These are phyloP conservation scores for Ustilago loliicola DNA, from an alignment of 1,284 basidiomycete genomes.

Conservation along the genomic window DNA sequence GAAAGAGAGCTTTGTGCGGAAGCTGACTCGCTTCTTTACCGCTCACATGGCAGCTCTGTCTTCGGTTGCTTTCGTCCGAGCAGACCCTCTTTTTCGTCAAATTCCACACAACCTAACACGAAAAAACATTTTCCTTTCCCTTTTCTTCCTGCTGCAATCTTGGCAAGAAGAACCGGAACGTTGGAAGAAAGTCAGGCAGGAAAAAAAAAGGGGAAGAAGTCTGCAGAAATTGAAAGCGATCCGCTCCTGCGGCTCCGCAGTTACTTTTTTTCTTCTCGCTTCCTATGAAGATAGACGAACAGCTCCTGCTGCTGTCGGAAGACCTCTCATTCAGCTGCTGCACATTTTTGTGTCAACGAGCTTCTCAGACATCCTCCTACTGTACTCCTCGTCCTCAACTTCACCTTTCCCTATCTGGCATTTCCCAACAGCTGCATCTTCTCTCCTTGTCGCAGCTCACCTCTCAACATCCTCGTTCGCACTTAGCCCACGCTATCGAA, in stretches of 20 bases:
- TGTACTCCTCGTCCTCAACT: background rate
- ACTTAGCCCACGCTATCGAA: too few species aligned
- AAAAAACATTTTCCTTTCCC: background rate
- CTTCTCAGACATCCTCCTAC: background rate
- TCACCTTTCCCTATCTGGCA: background rate
- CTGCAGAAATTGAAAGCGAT: slow-evolving; percentile 24
- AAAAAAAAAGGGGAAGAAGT: slow-evolving; percentile 21
- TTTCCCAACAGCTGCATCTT: background rate
- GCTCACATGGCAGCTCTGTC: slow-evolving; percentile 3
- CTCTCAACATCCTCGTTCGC: background rate
- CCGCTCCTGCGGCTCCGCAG: slow-evolving; percentile 13
- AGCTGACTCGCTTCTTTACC: slow-evolving; percentile 1
- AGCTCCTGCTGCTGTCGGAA: slow-evolving; percentile 12
- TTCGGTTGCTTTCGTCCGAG: slow-evolving; percentile 38
- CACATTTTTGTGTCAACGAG: slow-evolving; percentile 9
- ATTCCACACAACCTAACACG: background rate
- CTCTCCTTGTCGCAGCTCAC: slow-evolving; percentile 1
- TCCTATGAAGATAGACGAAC: background rate
- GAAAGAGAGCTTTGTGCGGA: background rate
- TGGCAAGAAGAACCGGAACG: slow-evolving; percentile 2
- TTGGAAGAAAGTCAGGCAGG: slow-evolving; percentile 1
- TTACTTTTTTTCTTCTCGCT: slow-evolving; percentile 9
- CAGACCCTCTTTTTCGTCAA: slow-evolving; percentile 11
- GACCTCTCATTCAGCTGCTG: slow-evolving; percentile 5
- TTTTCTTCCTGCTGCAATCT: background rate